These are phyloP conservation scores for Venturia pyrina DNA, from an alignment of 2,329 filamentous ascomycete genomes.

Conservation along the genomic window DNA sequence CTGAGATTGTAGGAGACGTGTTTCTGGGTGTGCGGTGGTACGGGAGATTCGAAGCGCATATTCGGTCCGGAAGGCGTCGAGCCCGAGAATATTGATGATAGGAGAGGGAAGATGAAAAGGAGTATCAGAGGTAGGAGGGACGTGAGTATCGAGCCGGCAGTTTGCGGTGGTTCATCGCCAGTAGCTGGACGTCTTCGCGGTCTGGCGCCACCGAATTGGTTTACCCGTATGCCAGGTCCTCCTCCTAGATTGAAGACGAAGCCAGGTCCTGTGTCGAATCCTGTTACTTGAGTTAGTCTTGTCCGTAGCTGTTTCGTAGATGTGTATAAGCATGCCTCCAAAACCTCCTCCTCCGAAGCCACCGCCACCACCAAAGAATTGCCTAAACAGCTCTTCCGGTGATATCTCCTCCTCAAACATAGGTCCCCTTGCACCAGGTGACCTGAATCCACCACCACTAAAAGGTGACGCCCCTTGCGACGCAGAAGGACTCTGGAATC, in stretches of 20 bases:
- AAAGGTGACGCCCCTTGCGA: constrained; percentile 55
- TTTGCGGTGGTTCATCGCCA: constrained; percentile 33
- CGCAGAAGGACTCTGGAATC: constrained; percentile 59
- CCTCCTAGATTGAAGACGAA: constrained; percentile 95
- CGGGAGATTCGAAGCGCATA: constrained; percentile 65
- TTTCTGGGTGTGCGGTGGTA: constrained; percentile 62
- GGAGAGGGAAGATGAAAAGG: constrained; percentile 67
- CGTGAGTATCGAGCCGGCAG: constrained; percentile 44
- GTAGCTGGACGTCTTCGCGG: constrained; percentile 63
- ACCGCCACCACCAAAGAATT: constrained; percentile 87
- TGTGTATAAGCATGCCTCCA: constrained; percentile 23
- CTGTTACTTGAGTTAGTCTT: neutral
- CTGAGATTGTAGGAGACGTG: constrained; percentile 61
- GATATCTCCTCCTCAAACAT: constrained; percentile 89
- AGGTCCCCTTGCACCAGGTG: constrained; percentile 37
- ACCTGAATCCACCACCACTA: constrained; percentile 43
- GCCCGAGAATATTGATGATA: constrained; percentile 65
- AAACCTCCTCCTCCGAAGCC: constrained; percentile 51
- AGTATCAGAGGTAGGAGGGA: constrained; percentile 81
- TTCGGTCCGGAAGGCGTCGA: constrained; percentile 48
- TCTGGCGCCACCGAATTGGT: constrained; percentile 79
- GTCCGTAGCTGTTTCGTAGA: neutral
- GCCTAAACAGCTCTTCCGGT: constrained; percentile 91
- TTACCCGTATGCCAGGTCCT: constrained; percentile 82
- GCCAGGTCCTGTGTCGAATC: constrained; percentile 51